Base-by-base conservation (phyloP, 352 stramenopile genomes). In the Globisporangium acanthophoron region DNA sequence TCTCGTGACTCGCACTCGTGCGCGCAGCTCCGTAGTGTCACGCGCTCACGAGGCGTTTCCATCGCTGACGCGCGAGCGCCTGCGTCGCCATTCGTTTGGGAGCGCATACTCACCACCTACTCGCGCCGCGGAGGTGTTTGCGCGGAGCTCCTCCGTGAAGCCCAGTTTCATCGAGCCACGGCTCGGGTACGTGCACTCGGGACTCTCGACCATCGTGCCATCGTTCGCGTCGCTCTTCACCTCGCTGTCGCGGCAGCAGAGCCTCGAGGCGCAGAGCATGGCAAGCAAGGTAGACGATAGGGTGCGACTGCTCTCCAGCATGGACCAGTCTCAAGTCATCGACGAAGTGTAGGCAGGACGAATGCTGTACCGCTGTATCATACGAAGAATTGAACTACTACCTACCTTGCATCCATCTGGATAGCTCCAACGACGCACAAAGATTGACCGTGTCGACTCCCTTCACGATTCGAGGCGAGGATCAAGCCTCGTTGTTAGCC, bases 151-250 rank as follows among this genome's bases (percentile, higher is more conserved):
- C 15, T 24, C 52, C 16, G 46, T 57, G 21, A 48, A 57, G 37
- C 52, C 27, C 35, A 57, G 20, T 20, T 57, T 57, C 24, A 57
- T 57, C 37, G 39, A 57, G 16, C 52, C 37, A 12, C 52, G 45
- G 11, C 52, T 57, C 16, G 52, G 52, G 8, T 57, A 58, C 18
- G 53, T 58, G 53, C 40, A 58, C 8, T 58, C 53, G 27, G 53
- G 52, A n/a, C 27, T 58, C 11, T 58, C 53, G 29, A 51, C 53
- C 27, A 58, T 58, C 40, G 16, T 51, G 24, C 27, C 53, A 5
- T 51, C 53, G 5, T 58, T 58, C 41, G 40, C 40, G 29, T 15
- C 24, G 7, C 16, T 43, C 16, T 29, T 51, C 16, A 58, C 53
- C 1, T 33, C 53, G 41, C 53, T 58, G 40, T 58, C 53, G 12